A percentile compares a stretch with the other conserved stretches of the same genome.
Evolutionary conservation across 78 protist species (phyloP).

Genomic region (Dictyostelium discoideum): DNA sequence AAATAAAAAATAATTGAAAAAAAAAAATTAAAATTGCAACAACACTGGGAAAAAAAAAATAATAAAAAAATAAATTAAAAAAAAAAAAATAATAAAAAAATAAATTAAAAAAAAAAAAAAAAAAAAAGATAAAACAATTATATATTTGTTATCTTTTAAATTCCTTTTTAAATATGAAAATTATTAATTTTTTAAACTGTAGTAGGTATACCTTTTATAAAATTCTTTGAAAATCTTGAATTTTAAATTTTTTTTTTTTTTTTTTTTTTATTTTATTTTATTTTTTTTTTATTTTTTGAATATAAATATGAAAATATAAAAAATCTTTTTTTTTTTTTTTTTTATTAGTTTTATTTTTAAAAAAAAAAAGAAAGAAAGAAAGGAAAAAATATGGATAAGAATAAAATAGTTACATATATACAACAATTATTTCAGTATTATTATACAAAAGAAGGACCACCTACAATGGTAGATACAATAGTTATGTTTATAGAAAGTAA

Average conservation of each 20-base stretch:
- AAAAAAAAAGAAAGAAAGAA: background rate
- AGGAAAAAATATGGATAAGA: background rate
- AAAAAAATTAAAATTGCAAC: too few relatives aligned
- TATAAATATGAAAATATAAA: background rate
- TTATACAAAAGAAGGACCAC: constrained; percentile 16
- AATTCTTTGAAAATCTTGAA: background rate
- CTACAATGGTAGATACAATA: constrained; percentile 8
- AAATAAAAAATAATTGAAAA: too few relatives aligned
- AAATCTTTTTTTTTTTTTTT: background rate
- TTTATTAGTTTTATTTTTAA: background rate
- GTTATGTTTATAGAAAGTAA: background rate
- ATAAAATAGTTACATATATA: constrained; percentile 24
- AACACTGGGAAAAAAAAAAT: too few relatives aligned
- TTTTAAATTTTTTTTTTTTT: background rate
- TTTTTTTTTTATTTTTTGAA: background rate
- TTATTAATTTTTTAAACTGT: background rate
- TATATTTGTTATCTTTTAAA: too few relatives aligned
- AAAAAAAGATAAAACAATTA: too few relatives aligned
- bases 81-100: too few relatives aligned
- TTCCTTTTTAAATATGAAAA: too few relatives aligned
- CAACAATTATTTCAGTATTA: constrained; percentile 46
- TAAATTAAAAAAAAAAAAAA: too few relatives aligned
- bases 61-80: too few relatives aligned
- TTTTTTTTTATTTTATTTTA: background rate
- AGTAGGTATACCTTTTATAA: too few relatives aligned